These are phyloP conservation scores for Saccharomycopsis oosterbeekiorum DNA, from an alignment of 805 yeast genomes.

Conservation along the genomic window DNA sequence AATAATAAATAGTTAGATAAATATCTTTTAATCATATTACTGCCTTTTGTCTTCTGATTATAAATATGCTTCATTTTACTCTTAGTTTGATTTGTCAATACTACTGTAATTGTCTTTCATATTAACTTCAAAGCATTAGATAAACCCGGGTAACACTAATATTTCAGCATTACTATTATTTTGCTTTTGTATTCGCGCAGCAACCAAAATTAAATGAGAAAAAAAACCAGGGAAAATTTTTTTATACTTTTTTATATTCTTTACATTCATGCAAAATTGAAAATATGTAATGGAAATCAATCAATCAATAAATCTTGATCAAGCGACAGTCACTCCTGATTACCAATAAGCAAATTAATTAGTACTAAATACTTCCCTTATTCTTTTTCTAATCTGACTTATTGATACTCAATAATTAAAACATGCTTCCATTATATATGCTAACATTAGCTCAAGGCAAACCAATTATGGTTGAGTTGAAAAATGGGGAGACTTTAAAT, in stretches of 20 bases:
- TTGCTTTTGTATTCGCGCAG: too few species aligned
- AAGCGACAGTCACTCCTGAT: background rate
- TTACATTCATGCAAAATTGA: background rate
- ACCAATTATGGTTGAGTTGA: constrained; percentile 79
- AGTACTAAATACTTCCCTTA: background rate
- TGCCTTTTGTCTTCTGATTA: background rate
- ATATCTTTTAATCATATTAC: background rate
- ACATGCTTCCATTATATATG: constrained; percentile 75
- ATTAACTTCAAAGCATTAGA: background rate
- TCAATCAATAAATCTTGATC: background rate
- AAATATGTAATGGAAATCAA: background rate
- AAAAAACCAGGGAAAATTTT: background rate
- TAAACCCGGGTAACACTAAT: background rate
- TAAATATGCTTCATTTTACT: too few species aligned
- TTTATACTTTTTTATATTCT: background rate
- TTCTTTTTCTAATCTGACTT: background rate
- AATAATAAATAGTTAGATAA: background rate
- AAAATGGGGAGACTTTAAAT: constrained; percentile 80
- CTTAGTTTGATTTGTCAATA: too few species aligned
- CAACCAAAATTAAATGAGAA: too few species aligned
- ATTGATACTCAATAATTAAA: background rate
- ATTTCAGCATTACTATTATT: background rate
- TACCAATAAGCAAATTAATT: background rate
- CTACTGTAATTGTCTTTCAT: too few species aligned
- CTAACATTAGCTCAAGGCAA: constrained; percentile 87